phyloP scores from a whole-genome alignment of 1,284 basidiomycete genomes.

The Ceratobasidium sp. region DNA sequence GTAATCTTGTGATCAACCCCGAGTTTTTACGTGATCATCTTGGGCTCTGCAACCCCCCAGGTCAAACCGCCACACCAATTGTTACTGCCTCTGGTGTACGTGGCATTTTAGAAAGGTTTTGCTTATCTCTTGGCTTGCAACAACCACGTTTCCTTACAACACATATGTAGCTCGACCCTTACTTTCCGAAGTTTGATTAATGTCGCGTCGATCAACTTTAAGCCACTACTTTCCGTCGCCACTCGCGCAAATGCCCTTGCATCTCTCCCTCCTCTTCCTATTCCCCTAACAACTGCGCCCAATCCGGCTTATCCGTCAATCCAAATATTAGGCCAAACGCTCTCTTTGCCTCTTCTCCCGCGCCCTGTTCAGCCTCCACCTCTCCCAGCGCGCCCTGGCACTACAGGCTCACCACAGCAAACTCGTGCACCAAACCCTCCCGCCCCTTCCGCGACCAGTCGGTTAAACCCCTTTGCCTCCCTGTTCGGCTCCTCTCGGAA shows the following conservation, averaged over 20 bases:
- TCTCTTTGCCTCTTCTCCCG: slow-evolving; percentile 76
- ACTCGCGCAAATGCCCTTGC: slow-evolving; percentile 67
- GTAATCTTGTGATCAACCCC: slow-evolving; percentile 68
- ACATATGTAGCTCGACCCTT: slow-evolving; percentile 65
- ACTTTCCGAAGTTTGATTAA: slow-evolving; percentile 76
- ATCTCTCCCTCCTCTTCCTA: slow-evolving; percentile 66
- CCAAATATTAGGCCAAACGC: slow-evolving; percentile 64
- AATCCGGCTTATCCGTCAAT: slow-evolving; percentile 67
- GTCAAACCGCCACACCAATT: slow-evolving; percentile 65
- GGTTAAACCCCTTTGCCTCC: slow-evolving; percentile 75
- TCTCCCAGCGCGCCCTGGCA: slow-evolving; percentile 69
- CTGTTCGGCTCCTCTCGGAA: slow-evolving; percentile 67
- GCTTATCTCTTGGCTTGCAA: slow-evolving; percentile 53
- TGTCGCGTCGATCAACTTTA: slow-evolving; percentile 71
- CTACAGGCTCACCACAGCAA: slow-evolving; percentile 43
- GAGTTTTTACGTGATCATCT: slow-evolving; percentile 86
- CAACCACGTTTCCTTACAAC: neutral
- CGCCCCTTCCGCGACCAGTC: slow-evolving; percentile 51
- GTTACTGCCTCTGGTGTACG: slow-evolving; percentile 86
- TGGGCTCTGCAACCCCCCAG: slow-evolving; percentile 68
- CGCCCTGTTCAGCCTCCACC: slow-evolving; percentile 57
- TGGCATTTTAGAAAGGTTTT: slow-evolving; percentile 69
- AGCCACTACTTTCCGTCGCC: slow-evolving; percentile 67
- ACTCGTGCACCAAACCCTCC: slow-evolving; percentile 48
- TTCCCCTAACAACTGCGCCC: slow-evolving; percentile 54